Evolutionary conservation across 805 yeast species (phyloP).

Genomic region (Ogataea degrootiae): DNA sequence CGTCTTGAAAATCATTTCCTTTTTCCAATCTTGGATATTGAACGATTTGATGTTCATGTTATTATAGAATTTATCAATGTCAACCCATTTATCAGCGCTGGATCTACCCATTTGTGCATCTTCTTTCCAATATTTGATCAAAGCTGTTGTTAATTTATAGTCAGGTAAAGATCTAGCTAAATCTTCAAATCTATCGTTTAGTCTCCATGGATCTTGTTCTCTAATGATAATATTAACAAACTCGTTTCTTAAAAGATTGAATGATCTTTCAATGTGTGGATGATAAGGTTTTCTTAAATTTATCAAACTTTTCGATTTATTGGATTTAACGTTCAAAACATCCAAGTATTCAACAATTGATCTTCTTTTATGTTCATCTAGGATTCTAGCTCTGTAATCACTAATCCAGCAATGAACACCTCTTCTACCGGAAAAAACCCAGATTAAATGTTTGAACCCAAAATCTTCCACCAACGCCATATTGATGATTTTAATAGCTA

Average conservation of each 20-base stretch:
- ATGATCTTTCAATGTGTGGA: slow-evolving; percentile 78
- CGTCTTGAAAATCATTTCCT: slow-evolving; percentile 73
- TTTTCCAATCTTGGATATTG: slow-evolving; percentile 58
- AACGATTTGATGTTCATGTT: slow-evolving; percentile 32
- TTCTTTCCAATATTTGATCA: slow-evolving; percentile 55
- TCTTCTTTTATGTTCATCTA: slow-evolving; percentile 71
- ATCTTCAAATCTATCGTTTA: slow-evolving; percentile 49
- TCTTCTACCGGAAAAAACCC: slow-evolving; percentile 98
- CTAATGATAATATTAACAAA: slow-evolving; percentile 63
- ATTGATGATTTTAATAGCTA: slow-evolving; percentile 76
- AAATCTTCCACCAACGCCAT: slow-evolving; percentile 76
- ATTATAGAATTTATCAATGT: slow-evolving; percentile 51
- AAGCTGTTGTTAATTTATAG: slow-evolving; percentile 44
- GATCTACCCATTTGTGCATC: slow-evolving; percentile 45
- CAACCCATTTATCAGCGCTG: slow-evolving; percentile 73
- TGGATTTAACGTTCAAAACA: slow-evolving; percentile 53
- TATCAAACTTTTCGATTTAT: slow-evolving; percentile 45
- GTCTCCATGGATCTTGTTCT: slow-evolving; percentile 86
- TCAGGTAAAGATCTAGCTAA: slow-evolving; percentile 63
- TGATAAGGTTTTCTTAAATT: slow-evolving; percentile 75
- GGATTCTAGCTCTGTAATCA: slow-evolving; percentile 70
- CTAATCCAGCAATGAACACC: slow-evolving; percentile 99
- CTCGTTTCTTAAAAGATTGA: slow-evolving; percentile 56
- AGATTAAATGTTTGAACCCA: slow-evolving; percentile 78
- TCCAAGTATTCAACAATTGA: slow-evolving; percentile 83